Evolutionary conservation across 148 eudicot genomes (phyloP).

Genomic region (Bassia scoparia): DNA sequence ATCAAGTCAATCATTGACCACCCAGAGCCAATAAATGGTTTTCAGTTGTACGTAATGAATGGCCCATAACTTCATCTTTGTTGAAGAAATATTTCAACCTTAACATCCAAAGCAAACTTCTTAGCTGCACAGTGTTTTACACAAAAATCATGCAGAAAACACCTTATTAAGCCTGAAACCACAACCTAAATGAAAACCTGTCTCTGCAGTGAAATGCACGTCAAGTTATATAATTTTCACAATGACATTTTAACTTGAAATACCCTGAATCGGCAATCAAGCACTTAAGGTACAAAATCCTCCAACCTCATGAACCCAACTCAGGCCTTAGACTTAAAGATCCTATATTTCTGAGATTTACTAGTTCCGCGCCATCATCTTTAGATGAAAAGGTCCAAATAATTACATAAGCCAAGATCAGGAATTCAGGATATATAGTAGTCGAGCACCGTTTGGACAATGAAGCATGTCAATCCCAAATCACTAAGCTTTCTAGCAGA

Average conservation of each 20-base stretch:
- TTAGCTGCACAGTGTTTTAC: background rate
- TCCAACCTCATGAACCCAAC: background rate
- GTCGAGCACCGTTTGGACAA: background rate
- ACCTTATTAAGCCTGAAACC: background rate
- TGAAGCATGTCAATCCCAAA: background rate
- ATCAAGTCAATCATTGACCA: background rate
- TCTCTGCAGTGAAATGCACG: background rate
- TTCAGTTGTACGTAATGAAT: background rate
- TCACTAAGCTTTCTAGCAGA: background rate
- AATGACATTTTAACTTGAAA: background rate
- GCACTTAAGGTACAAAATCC: background rate
- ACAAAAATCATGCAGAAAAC: background rate
- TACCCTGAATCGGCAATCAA: background rate
- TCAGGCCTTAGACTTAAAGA: background rate
- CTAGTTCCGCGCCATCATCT: background rate
- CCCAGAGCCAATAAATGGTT: background rate
- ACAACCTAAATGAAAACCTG: background rate
- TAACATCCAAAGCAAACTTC: background rate
- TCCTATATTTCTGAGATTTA: background rate
- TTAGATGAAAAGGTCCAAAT: background rate
- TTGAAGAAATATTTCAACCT: background rate
- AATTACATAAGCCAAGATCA: background rate
- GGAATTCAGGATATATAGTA: background rate
- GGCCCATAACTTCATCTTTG: background rate
- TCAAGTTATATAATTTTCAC: background rate